Conservation (phyloP, 345 rosid species). For the Zanthoxylum bungeanum region DNA sequence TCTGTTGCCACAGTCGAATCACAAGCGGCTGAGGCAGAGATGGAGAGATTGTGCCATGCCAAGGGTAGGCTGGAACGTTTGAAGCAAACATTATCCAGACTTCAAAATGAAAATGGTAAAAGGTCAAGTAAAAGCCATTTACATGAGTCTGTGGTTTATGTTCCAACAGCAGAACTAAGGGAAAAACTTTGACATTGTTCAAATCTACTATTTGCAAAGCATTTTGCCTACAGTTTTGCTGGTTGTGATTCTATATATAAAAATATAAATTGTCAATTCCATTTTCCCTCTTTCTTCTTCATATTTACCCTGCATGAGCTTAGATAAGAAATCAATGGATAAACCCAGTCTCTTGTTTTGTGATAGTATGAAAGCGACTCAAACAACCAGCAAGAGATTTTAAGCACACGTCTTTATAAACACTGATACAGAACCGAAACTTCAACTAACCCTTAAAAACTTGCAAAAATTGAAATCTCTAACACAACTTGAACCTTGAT, state of each 20-base stretch:
- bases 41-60: constrained; percentile 67
- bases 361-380: neutral
- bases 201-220: constrained; percentile 3
- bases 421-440: neutral
- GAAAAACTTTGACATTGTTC: constrained; percentile 40
- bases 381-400: no score
- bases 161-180: constrained; percentile 67
- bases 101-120: constrained; percentile 36
- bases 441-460: neutral
- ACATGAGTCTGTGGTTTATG: constrained; percentile 50
- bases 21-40: constrained; percentile 45
- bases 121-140: constrained; percentile 26
- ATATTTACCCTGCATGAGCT: neutral
- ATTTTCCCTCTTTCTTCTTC: neutral
- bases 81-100: constrained; percentile 41
- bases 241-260: neutral
- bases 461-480: neutral
- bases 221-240: neutral
- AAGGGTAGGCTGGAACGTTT: constrained; percentile 49
- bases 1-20: constrained; percentile 12
- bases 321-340: neutral
- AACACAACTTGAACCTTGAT: neutral
- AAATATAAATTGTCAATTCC: neutral
- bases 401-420: no score
- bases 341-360: neutral